Evolutionary conservation across 1,284 basidiomycete genomes (phyloP), one percentile per base, ranked within the genome.

Genomic region (Cryptococcus sp.): DNA sequence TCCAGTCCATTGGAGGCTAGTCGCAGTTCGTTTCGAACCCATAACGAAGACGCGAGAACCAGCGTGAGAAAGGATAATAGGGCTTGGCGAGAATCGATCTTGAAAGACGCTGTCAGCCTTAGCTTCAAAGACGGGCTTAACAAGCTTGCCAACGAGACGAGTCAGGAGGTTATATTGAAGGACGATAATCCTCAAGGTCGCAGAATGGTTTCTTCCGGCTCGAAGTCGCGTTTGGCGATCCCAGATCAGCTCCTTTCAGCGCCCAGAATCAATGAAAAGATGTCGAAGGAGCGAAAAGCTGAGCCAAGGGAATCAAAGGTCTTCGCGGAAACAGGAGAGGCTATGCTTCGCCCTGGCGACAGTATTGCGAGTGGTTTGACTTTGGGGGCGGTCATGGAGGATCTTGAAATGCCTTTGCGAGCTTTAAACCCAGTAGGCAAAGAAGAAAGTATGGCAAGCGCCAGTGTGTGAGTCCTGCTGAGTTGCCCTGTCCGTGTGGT

Each of bases 51-150:
- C 41, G 39, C 37, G 43, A 45, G 46, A n/a, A 15, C 29, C 40
- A 39, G 40, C 20, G 38, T 23, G 26, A 34, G 26, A 29, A 49
- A n/a, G 43, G 52, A 46, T 22, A 50, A 19, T 17, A 49, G 49
- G 46, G 43, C 20, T 46, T 64, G 62, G 62, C 39, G 62, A 50
- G 62, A 61, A 44, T 57, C 57, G 17, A 48, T 64, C n/a, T 44
- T 64, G 25, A 54, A 51, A 44, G 59, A 61, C 40, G 58, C 51
- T 10, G 46, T 61, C 13, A 40, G 52, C 7, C 16, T 55, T 2
- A 53, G 47, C 19, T 46, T 56, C 26, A 54, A 45, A 17, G 52
- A 46, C 13, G 39, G 47, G 37, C 23, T 51, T 13, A 54, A 50
- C 37, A 52, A 52, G 39, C 44, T 48, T 7, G 52, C 49, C 46